These are phyloP conservation scores for Decorospora gaudefroyi DNA, from an alignment of 2,329 filamentous ascomycete genomes.

Conservation along the genomic window DNA sequence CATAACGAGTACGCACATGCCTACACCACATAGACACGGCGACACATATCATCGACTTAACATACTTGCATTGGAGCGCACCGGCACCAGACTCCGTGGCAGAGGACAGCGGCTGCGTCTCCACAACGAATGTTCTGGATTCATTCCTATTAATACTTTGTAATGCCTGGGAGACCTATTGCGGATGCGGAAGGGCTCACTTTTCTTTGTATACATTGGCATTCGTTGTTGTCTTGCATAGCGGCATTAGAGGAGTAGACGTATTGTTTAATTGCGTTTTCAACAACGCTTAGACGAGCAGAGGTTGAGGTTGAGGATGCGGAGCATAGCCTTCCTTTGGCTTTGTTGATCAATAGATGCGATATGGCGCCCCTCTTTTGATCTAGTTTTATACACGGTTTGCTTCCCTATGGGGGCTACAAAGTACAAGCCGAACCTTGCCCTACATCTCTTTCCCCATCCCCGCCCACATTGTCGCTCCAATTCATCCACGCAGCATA, in stretches of 20 bases:
- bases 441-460: too few relatives aligned
- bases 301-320: neutral
- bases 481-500: too few relatives aligned
- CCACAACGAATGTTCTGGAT: slow-evolving; percentile 2
- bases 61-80: slow-evolving; percentile 1
- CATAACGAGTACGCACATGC: slow-evolving; percentile 1
- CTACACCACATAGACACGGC: neutral
- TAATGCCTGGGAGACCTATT: too few relatives aligned
- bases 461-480: too few relatives aligned
- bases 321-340: too few relatives aligned
- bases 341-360: too few relatives aligned
- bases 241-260: neutral
- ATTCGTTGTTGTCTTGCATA: neutral
- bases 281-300: neutral
- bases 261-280: slow-evolving; percentile 3
- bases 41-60: slow-evolving; percentile 2
- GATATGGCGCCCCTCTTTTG: too few relatives aligned
- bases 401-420: too few relatives aligned
- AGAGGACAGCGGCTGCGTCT: slow-evolving; percentile 6
- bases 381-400: too few relatives aligned
- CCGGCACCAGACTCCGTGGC: neutral
- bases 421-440: too few relatives aligned
- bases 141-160: neutral
- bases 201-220: neutral
- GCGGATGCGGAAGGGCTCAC: too few relatives aligned